Percentiles rank a stretch among this genome's conserved stretches.
Evolutionary conservation across 1,139 yeast genomes (phyloP).

Genomic region (Zygoascus sp.): DNA sequence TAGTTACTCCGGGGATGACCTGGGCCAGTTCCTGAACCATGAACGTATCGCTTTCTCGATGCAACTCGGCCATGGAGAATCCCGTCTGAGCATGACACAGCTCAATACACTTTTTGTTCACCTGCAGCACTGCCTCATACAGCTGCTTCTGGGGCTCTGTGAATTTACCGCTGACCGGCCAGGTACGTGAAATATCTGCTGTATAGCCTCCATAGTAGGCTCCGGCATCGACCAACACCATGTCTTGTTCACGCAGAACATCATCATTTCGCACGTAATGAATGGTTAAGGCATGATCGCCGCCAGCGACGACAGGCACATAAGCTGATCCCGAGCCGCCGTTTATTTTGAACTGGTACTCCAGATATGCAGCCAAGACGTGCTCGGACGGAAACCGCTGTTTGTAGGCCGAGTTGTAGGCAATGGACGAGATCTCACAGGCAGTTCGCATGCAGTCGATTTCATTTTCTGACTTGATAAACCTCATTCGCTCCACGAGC

Average conservation of each 20-base stretch:
- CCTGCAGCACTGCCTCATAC: constrained; percentile 81
- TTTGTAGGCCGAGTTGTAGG: constrained; percentile 71
- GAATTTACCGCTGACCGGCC: constrained; percentile 82
- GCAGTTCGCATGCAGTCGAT: constrained; percentile 75
- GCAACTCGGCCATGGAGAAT: constrained; percentile 68
- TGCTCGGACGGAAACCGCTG: constrained; percentile 64
- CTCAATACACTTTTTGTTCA: constrained; percentile 73
- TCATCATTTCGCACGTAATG: constrained; percentile 92
- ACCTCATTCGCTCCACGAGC: constrained; percentile 54
- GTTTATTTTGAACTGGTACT: constrained; percentile 73
- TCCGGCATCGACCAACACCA: constrained; percentile 93
- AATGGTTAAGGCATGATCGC: constrained; percentile 76
- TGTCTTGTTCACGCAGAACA: constrained; percentile 63
- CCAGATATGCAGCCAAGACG: constrained; percentile 74
- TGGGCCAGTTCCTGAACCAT: constrained; percentile 64
- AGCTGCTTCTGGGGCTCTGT: constrained; percentile 75
- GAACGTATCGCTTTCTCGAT: constrained; percentile 56
- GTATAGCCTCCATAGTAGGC: constrained; percentile 93
- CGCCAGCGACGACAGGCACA: constrained; percentile 95
- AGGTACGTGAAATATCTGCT: constrained; percentile 91
- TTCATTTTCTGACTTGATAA: constrained; percentile 72
- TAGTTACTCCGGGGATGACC: constrained; percentile 22
- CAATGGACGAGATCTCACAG: constrained; percentile 75
- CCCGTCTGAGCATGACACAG: constrained; percentile 52
- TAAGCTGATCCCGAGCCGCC: constrained; percentile 88